Conservation (phyloP, 164 flowering plant genomes). For the Macadamia tetraphylla region DNA sequence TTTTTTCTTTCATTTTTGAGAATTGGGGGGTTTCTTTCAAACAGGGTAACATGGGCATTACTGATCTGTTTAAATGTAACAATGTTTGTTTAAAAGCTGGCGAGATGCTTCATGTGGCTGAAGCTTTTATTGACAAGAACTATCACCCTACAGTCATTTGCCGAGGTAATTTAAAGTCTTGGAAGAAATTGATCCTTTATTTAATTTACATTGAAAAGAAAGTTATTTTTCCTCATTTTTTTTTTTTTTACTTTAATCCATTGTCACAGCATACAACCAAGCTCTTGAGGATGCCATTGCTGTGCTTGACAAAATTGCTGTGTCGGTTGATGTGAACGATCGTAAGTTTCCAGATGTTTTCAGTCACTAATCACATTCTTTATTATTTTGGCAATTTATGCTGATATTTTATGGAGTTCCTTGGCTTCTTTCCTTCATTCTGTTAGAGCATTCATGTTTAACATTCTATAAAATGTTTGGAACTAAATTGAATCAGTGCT, state of each 20-base stretch:
- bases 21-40: too few species aligned
- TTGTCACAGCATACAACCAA: constrained; percentile 64
- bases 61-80: background rate
- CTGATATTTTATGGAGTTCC: background rate
- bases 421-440: too few species aligned
- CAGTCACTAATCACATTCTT: background rate
- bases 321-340: constrained; percentile 69
- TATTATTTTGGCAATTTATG: background rate
- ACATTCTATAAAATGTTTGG: too few species aligned
- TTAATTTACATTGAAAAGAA: background rate
- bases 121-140: constrained; percentile 80
- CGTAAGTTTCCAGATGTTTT: constrained; percentile 46
- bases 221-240: background rate
- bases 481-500: too few species aligned
- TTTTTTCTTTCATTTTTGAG: too few species aligned
- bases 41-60: background rate
- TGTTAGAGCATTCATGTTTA: too few species aligned
- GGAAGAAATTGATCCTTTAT: background rate
- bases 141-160: constrained; percentile 93
- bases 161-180: constrained; percentile 47
- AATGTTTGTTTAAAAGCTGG: constrained; percentile 46
- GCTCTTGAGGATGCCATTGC: constrained; percentile 93
- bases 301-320: constrained; percentile 83
- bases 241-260: too few species aligned
- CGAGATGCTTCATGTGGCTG: constrained; percentile 97